Base-by-base conservation (phyloP, 2,329 filamentous ascomycete genomes). In the Fusarium nelsonii region DNA sequence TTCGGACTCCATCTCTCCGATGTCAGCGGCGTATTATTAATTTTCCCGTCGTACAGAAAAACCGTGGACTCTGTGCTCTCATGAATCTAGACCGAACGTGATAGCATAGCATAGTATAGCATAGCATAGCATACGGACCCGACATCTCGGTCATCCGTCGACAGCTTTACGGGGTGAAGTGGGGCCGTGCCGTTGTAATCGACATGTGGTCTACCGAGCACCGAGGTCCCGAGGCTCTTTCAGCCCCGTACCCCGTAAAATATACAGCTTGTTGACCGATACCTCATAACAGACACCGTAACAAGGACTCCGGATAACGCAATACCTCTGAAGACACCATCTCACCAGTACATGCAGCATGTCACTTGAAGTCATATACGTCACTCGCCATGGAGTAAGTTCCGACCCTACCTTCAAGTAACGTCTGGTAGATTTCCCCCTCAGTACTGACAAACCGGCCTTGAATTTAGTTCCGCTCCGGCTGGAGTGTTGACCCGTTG, bases 401-500 rank as follows among this genome's bases (percentile, higher is more conserved):
- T 58, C 33, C 33, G 32, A 55, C 45, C 40, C 49, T 33, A 40
- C 33, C 37, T 34, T 45, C 34, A 32, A 51, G 59, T 34, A 39
- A 58, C 16, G 28, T 54, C 36, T 34, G 33, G 11, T 15, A 43
- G 12, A 40, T 32, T n/a, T 48, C 41, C 58, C 20, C 32, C 18
- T 28, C 46, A 37, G 44, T 51, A 33, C 68, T 74, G 56, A 74
- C 68, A 65, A 20, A 39, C 15, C 40, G 50, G 36, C 63, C 37
- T 63, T 57, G 63, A 58, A 40, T 58, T 44, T 79, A 97, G 94
- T 97, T 97, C 80, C 93, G 96, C 67, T 91, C 92, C 69, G 94
- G 92, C 78, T 98, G 94, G 93, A 88, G 88, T 43, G 92, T 98
- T 64, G 90, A 98, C 80, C 88, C 90, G 45, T 82, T 85, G 65